A percentile compares a stretch with the other conserved stretches of the same genome.
Conservation (phyloP, 192 early-diverging fungal genomes). For the Phlyctochytrium arcticum region DNA sequence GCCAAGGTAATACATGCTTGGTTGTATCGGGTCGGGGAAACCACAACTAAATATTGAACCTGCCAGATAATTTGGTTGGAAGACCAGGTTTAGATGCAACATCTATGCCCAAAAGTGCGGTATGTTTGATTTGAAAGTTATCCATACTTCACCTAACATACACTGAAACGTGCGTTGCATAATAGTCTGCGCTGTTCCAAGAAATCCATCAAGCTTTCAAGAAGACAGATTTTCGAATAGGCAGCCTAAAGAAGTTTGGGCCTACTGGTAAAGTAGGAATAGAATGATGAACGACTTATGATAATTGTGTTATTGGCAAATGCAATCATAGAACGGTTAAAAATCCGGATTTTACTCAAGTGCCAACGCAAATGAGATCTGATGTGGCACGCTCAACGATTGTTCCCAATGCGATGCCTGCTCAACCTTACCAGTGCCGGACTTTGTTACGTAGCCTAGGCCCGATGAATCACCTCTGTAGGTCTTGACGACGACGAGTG, state of each 20-base stretch:
- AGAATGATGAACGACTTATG: slow-evolving; percentile 10
- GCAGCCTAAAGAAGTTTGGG: slow-evolving; percentile 5
- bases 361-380: too few species aligned
- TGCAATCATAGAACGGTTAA: too few species aligned
- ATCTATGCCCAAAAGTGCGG: neutral
- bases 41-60: neutral
- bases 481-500: too few species aligned
- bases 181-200: neutral
- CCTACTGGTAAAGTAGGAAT: slow-evolving; percentile 9
- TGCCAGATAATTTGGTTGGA: neutral
- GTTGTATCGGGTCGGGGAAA: neutral
- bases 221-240: slow-evolving; percentile 13
- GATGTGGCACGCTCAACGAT: too few species aligned
- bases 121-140: neutral
- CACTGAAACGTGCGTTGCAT: neutral
- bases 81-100: neutral
- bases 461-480: too few species aligned
- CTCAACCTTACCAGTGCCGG: too few species aligned
- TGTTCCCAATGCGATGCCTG: too few species aligned
- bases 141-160: neutral
- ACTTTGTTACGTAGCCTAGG: too few species aligned
- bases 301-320: too few species aligned
- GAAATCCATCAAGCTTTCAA: neutral
- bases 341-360: too few species aligned
- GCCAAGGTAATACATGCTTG: neutral